These are phyloP conservation scores for Pythium rhizo-oryzae DNA, from an alignment of 352 stramenopile species.

Conservation along the genomic window DNA sequence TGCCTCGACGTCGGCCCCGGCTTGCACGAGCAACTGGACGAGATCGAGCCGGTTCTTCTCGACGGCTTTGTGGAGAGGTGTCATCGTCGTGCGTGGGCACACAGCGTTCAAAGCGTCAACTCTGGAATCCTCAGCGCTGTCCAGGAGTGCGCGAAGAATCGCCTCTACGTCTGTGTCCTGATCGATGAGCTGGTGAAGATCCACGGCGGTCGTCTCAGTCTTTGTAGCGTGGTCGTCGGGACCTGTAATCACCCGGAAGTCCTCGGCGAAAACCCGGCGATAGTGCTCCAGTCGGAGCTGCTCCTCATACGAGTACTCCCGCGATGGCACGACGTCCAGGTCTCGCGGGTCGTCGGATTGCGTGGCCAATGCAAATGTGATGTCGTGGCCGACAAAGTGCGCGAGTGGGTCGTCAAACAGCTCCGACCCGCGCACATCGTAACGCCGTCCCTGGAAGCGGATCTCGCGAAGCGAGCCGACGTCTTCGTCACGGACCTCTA, in stretches of 20 bases:
- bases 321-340: constrained; percentile 36
- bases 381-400: constrained; percentile 63
- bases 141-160: constrained; percentile 7
- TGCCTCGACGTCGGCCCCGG: constrained; percentile 43
- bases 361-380: constrained; percentile 55
- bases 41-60: constrained; percentile 58
- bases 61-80: constrained; percentile 66
- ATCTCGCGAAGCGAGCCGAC: constrained; percentile 28
- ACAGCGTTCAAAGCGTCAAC: constrained; percentile 38
- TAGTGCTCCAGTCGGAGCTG: constrained; percentile 64
- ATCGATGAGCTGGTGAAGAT: constrained; percentile 53
- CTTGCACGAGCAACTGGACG: constrained; percentile 44
- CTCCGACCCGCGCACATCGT: constrained; percentile 54
- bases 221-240: neutral
- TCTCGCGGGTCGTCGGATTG: constrained; percentile 45
- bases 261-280: constrained; percentile 41
- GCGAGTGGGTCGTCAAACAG: constrained; percentile 56
- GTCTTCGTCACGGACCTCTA: constrained; percentile 18
- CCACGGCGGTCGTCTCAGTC: constrained; percentile 13
- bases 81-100: constrained; percentile 62
- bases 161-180: constrained; percentile 29
- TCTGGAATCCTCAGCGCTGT: neutral
- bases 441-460: constrained; percentile 51
- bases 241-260: constrained; percentile 39
- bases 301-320: constrained; percentile 59